phyloP scores from a whole-genome alignment of 1,139 yeast species.

The Pneumocystis carinii region DNA sequence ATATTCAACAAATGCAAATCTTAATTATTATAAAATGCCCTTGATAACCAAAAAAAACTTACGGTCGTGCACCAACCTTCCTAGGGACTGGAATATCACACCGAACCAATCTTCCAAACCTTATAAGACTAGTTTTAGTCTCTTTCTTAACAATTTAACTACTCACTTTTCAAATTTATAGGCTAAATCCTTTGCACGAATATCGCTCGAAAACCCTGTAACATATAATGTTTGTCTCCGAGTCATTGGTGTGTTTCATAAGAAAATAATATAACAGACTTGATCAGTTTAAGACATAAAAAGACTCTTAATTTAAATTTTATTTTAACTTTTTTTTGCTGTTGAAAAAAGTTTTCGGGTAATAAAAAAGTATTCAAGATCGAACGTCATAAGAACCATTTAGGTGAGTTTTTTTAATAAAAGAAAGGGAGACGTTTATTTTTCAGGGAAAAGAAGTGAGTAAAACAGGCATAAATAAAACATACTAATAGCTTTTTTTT shows the following conservation, averaged over 20 bases:
- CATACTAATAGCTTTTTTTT: too few relatives aligned
- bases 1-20: conserved; percentile 62
- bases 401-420: too few relatives aligned
- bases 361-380: too few relatives aligned
- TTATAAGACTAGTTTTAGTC: conserved; percentile 14
- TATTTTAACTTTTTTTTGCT: too few relatives aligned
- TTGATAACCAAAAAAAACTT: neutral
- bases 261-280: too few relatives aligned
- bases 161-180: conserved; percentile 56
- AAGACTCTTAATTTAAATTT: too few relatives aligned
- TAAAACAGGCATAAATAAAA: too few relatives aligned
- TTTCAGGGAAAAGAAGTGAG: too few relatives aligned
- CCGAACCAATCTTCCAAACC: conserved; percentile 50
- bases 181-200: conserved; percentile 52
- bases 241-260: neutral
- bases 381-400: too few relatives aligned
- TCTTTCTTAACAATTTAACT: conserved; percentile 4
- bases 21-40: conserved; percentile 1
- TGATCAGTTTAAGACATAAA: too few relatives aligned
- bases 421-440: too few relatives aligned
- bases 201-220: conserved; percentile 43
- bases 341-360: too few relatives aligned
- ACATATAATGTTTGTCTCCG: conserved; percentile 29
- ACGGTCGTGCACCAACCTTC: conserved; percentile 41
- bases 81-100: conserved; percentile 61